Evolutionary conservation across 2,329 filamentous ascomycete genomes (phyloP), one percentile per base, ranked within the genome.

Genomic region (Paecilomyces fulvus): DNA sequence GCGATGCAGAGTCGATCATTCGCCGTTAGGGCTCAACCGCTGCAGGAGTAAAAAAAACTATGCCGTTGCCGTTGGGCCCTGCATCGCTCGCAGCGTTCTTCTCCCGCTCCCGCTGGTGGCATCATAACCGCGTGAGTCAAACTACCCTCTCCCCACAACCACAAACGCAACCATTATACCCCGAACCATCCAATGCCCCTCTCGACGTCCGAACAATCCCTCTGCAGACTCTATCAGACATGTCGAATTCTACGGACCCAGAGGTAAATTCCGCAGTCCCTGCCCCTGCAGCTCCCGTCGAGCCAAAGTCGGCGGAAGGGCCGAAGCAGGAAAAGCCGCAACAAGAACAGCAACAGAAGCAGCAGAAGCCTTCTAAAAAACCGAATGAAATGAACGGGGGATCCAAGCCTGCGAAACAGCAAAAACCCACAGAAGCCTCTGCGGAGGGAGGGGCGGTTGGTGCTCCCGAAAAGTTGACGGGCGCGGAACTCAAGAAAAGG

Each of bases 401-500:
- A 56, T 58, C 65, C 52, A 63, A 63, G 51, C 52, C 64, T 46
- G 57, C 60, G 12, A 65, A 63, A 56, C 51, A 54, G 37, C 43
- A 61, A 33, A 66, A 70, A 60, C 56, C 58, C 51, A 66, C 66
- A 54, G 61, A 64, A 56, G 60, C 52, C 12, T 28, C 61, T 55
- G 55, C 67, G 30, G 59, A 66, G 48, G 46, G 61, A n/a, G 59
- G 60, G 4, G 64, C 63, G 48, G 61, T 61, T 6, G 65, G 63
- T 14, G 66, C 62, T 12, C 66, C 67, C 30, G 71, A 71, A 25
- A 70, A 75, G 25, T 64, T 77, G 30, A 71, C 71, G 6, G 67
- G 67, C 33, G 90, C 90, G 20, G 88, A 95, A 73, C 70, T 95
- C 67, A 97, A 97, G 76, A 92, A 92, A 66, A 86, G 84, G 70